Conservation (phyloP, 108 stramenopile species). For the Fragilaria crotonensis region DNA sequence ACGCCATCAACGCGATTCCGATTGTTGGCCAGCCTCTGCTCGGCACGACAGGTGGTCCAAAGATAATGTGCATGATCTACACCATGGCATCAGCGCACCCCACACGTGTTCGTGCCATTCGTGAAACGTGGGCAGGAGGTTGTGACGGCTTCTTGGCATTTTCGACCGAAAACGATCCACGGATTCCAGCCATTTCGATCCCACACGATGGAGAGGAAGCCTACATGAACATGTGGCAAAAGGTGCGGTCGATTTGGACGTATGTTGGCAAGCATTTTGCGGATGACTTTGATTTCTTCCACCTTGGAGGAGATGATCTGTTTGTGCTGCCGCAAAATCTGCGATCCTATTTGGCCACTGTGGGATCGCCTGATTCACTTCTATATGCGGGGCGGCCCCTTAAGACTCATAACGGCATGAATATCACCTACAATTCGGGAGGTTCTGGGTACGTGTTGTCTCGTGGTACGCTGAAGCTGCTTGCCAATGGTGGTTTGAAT, state of each 20-base stretch:
- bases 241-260: conserved; percentile 70
- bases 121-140: conserved; percentile 43
- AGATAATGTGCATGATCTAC: conserved; percentile 68
- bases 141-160: conserved; percentile 92
- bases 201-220: conserved; percentile 54
- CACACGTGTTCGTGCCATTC: conserved; percentile 43
- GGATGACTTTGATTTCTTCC: conserved; percentile 86
- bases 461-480: conserved; percentile 37
- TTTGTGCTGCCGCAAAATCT: conserved; percentile 87
- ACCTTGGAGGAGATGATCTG: conserved; percentile 90
- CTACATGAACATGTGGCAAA: conserved; percentile 77
- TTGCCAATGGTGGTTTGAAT: conserved; percentile 18
- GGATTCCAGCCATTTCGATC: conserved; percentile 42
- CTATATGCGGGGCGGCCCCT: conserved; percentile 75
- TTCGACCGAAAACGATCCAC: conserved; percentile 39
- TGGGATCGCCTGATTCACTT: conserved; percentile 33
- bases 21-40: conserved; percentile 27
- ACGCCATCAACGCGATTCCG: conserved; percentile 20
- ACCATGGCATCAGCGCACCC: conserved; percentile 54
- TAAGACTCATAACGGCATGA: conserved; percentile 11
- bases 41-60: conserved; percentile 19
- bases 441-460: conserved; percentile 86
- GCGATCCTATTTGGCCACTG: conserved; percentile 46
- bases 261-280: conserved; percentile 79
- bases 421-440: conserved; percentile 76